phyloP scores from a whole-genome alignment of 1,284 basidiomycete genomes.

The Cutaneotrichosporon cavernicola region DNA sequence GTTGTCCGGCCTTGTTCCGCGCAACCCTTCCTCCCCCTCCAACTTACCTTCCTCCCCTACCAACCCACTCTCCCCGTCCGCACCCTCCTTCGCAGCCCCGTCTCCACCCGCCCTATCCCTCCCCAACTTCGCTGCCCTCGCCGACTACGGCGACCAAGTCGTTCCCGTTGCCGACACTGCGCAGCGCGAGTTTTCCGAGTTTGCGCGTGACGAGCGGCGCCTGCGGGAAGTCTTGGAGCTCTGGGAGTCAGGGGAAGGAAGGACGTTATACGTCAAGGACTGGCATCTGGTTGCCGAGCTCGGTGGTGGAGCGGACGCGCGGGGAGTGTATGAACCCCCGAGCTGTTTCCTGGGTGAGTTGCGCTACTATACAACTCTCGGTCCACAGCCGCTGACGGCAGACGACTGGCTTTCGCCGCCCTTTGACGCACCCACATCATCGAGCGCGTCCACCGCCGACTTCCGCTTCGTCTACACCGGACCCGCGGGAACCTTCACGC shows the following conservation, averaged over 20 bases:
- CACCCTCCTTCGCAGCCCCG: not conserved
- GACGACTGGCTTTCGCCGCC: slow-evolving; percentile 60
- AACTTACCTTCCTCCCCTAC: not conserved
- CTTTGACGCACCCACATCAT: slow-evolving; percentile 24
- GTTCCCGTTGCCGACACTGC: slow-evolving; percentile 51
- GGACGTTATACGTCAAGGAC: slow-evolving; percentile 58
- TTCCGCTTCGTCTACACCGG: slow-evolving; percentile 55
- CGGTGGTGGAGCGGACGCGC: slow-evolving; percentile 34
- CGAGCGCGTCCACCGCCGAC: slow-evolving; percentile 31
- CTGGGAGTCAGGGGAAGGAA: slow-evolving; percentile 44
- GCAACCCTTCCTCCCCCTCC: not conserved
- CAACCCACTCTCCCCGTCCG: not conserved
- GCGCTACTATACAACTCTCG: not conserved
- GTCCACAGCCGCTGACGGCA: slow-evolving; percentile 14
- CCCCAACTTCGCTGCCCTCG: slow-evolving; percentile 34
- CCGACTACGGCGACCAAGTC: slow-evolving; percentile 40
- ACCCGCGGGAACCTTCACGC: slow-evolving; percentile 53
- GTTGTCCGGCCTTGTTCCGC: not conserved
- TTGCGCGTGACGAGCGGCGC: slow-evolving; percentile 44
- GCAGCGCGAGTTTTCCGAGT: slow-evolving; percentile 46
- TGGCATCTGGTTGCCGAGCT: slow-evolving; percentile 57
- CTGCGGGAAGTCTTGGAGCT: slow-evolving; percentile 51
- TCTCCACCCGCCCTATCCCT: not conserved
- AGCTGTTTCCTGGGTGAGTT: slow-evolving; percentile 50
- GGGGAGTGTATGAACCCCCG: slow-evolving; percentile 55